Evolutionary conservation across 345 rosid species (phyloP).

Genomic region (Arabis alpina): DNA sequence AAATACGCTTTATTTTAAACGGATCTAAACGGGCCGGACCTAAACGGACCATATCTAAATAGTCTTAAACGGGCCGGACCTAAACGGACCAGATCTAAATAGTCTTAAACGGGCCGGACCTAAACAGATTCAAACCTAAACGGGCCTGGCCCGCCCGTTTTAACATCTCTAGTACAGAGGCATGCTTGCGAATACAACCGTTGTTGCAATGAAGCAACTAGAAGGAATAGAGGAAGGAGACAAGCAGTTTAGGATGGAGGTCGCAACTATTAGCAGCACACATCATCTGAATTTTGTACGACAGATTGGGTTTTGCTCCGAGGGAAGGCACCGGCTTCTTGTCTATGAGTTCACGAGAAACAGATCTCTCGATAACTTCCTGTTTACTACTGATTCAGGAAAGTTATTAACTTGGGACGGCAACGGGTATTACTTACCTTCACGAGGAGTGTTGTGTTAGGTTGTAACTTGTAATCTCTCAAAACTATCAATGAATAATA

Average conservation of each 20-base stretch:
- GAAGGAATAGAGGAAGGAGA: slow-evolving; percentile 69
- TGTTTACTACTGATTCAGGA: slow-evolving; percentile 44
- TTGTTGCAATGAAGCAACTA: slow-evolving; percentile 63
- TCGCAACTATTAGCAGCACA: slow-evolving; percentile 67
- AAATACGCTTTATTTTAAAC: too few relatives aligned
- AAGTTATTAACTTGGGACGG: slow-evolving; percentile 56
- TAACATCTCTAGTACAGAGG: too few relatives aligned
- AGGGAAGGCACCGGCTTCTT: slow-evolving; percentile 64
- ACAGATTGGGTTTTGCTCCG: slow-evolving; percentile 66
- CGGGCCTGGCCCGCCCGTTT: too few relatives aligned
- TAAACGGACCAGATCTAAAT: too few relatives aligned
- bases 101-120: too few relatives aligned
- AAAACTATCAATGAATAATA: too few relatives aligned
- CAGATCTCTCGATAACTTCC: slow-evolving; percentile 65
- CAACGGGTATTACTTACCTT: slow-evolving; percentile 67
- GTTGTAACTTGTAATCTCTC: too few relatives aligned
- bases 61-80: too few relatives aligned
- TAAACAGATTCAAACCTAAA: too few relatives aligned
- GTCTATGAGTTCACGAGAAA: slow-evolving; percentile 71
- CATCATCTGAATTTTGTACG: slow-evolving; percentile 72
- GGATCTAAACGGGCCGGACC: too few relatives aligned
- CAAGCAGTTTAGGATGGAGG: slow-evolving; percentile 71
- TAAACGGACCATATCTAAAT: too few relatives aligned
- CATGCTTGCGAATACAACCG: slow-evolving; percentile 47
- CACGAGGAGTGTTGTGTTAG: slow-evolving; percentile 83